Evolutionary conservation across 2,329 filamentous ascomycete species (phyloP).

Genomic region (Ampelomyces quisqualis): DNA sequence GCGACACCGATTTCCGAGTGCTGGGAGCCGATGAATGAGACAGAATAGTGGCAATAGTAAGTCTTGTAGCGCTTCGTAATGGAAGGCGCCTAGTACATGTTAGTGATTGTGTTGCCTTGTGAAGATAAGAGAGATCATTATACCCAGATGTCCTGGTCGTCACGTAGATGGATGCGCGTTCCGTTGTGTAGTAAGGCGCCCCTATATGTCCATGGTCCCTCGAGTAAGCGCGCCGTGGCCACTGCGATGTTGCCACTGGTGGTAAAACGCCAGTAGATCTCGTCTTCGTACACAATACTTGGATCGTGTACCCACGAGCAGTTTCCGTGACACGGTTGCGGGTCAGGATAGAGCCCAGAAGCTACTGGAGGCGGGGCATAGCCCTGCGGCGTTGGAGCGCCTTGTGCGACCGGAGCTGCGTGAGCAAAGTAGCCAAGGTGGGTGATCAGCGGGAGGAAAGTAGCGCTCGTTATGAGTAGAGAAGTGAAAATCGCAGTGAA

Average conservation of each 20-base stretch:
- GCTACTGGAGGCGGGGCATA: no score
- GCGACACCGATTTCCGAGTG: slow-evolving; percentile 61
- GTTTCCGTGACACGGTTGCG: slow-evolving; percentile 42
- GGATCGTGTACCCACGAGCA: slow-evolving; percentile 51
- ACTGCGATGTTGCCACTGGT: slow-evolving; percentile 52
- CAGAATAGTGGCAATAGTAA: slow-evolving; percentile 64
- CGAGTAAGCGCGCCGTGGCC: slow-evolving; percentile 46
- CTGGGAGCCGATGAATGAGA: slow-evolving; percentile 60
- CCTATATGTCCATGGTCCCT: slow-evolving; percentile 51
- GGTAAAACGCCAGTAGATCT: slow-evolving; percentile 53
- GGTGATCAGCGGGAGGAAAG: slow-evolving; percentile 15
- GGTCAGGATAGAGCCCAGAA: no score
- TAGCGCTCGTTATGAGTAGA: slow-evolving; percentile 13
- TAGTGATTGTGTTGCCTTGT: background rate
- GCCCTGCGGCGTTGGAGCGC: no score
- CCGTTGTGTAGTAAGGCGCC: slow-evolving; percentile 48
- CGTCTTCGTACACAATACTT: slow-evolving; percentile 45
- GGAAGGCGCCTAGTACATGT: slow-evolving; percentile 58
- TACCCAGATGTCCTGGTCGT: slow-evolving; percentile 52
- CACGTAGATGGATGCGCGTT: slow-evolving; percentile 46
- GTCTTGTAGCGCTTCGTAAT: slow-evolving; percentile 54
- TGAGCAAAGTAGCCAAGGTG: slow-evolving; percentile 3
- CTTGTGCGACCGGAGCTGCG: slow-evolving; percentile 1
- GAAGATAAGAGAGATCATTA: background rate
- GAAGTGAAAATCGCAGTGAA: slow-evolving; percentile 11